phyloP scores from a whole-genome alignment of 148 eudicot species.

The Camellia lanceoleosa region DNA sequence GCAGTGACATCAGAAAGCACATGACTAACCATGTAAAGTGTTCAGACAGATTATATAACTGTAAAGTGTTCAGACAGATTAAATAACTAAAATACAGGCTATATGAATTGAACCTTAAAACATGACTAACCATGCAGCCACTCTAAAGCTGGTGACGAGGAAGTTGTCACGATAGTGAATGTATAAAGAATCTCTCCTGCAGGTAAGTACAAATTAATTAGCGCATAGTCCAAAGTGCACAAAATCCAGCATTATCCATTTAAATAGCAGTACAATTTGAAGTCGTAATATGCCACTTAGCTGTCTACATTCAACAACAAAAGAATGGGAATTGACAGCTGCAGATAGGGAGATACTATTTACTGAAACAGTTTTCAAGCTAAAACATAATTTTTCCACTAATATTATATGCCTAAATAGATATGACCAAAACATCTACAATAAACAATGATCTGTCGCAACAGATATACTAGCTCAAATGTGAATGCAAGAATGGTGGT shows the following conservation, averaged over 20 bases:
- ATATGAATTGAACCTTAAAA: slow-evolving; percentile 1
- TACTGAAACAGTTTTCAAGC: neutral
- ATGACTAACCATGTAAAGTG: neutral
- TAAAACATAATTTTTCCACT: neutral
- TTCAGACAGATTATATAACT: neutral
- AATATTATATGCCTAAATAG: neutral
- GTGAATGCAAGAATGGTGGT: neutral
- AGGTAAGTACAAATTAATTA: slow-evolving; percentile 6
- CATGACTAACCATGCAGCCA: slow-evolving; percentile 85
- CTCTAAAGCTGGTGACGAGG: slow-evolving; percentile 69
- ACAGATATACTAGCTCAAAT: neutral
- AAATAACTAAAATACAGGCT: neutral
- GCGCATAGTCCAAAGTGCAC: neutral
- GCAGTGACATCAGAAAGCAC: neutral
- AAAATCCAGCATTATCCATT: neutral
- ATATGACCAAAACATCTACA: neutral
- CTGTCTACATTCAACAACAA: neutral
- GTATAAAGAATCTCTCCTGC: slow-evolving; percentile 77
- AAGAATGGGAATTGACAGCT: slow-evolving; percentile 3
- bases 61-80: neutral
- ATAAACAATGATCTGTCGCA: neutral
- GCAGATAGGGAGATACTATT: neutral
- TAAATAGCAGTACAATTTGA: slow-evolving; percentile 11
- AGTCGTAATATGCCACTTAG: neutral
- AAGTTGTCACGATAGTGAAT: slow-evolving; percentile 86